A percentile compares a stretch with the other conserved stretches of the same genome.
Evolutionary conservation across 192 early-diverging fungal genomes (phyloP).

Genomic region (Phlyctochytrium bullatum): DNA sequence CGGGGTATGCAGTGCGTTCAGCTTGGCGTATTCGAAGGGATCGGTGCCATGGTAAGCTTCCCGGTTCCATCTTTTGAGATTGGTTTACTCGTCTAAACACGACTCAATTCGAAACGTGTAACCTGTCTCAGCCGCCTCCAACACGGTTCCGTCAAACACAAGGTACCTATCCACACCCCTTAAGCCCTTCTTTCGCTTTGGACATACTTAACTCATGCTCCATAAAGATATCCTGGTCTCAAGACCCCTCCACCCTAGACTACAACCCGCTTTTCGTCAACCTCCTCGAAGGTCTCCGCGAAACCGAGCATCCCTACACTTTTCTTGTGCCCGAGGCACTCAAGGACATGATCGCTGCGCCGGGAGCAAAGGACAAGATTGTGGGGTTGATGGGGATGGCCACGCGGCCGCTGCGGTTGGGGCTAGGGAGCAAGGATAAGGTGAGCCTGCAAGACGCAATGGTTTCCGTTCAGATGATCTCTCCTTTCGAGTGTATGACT

Average conservation of each 20-base stretch:
- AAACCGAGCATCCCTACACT: constrained; percentile 34
- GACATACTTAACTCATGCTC: background rate
- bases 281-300: constrained; percentile 33
- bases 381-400: constrained; percentile 20
- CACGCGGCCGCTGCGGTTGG: constrained; percentile 22
- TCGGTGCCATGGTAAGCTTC: constrained; percentile 29
- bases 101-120: too few species aligned
- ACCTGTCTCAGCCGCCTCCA: constrained; percentile 32
- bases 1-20: constrained; percentile 26
- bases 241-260: constrained; percentile 10
- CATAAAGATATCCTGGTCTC: constrained; percentile 27
- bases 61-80: too few species aligned
- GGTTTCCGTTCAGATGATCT: background rate
- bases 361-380: constrained; percentile 28
- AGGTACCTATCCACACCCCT: constrained; percentile 6
- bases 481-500: background rate
- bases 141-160: constrained; percentile 43
- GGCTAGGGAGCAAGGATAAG: constrained; percentile 15
- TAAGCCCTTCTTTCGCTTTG: background rate
- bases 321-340: constrained; percentile 31
- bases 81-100: too few species aligned
- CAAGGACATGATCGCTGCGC: constrained; percentile 20
- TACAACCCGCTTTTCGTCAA: constrained; percentile 38
- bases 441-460: background rate
- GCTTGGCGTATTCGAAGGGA: constrained; percentile 34